These are phyloP conservation scores for Globisporangium cederbergense DNA, from an alignment of 352 stramenopile genomes.

Conservation along the genomic window DNA sequence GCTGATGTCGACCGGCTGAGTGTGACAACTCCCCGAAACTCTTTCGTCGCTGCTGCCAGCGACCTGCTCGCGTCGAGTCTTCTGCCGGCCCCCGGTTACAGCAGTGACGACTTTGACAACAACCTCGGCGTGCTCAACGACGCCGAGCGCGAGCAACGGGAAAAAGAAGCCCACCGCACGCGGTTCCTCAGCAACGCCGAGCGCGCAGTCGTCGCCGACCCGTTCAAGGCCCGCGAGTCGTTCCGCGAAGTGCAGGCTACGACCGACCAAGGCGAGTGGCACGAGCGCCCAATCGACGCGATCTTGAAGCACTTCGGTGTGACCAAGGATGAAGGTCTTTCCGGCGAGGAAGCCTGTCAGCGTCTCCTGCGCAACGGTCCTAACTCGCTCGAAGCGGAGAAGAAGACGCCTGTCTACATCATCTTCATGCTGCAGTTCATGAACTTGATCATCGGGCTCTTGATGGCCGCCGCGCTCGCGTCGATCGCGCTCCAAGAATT, in stretches of 20 bases:
- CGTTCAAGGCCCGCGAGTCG: slow-evolving; percentile 52
- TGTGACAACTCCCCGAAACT: slow-evolving; percentile 19
- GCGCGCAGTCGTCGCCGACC: slow-evolving; percentile 39
- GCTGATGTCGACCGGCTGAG: slow-evolving; percentile 13
- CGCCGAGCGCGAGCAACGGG: slow-evolving; percentile 21
- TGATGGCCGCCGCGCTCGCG: slow-evolving; percentile 58
- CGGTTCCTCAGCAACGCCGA: slow-evolving; percentile 56
- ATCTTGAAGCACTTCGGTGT: slow-evolving; percentile 48
- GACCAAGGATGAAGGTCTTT: slow-evolving; percentile 34
- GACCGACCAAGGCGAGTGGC: slow-evolving; percentile 49
- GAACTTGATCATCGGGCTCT: slow-evolving; percentile 72
- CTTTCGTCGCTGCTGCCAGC: slow-evolving; percentile 19
- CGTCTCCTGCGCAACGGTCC: slow-evolving; percentile 38
- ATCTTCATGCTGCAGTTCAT: slow-evolving; percentile 77
- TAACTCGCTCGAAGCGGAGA: slow-evolving; percentile 31
- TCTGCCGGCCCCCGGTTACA: slow-evolving; percentile 10
- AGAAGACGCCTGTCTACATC: slow-evolving; percentile 46
- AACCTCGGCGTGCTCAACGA: slow-evolving; percentile 16
- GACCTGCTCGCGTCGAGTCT: slow-evolving; percentile 15
- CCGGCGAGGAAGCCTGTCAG: slow-evolving; percentile 24
- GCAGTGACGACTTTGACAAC: slow-evolving; percentile 15
- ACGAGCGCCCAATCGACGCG: slow-evolving; percentile 27
- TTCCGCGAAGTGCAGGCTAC: slow-evolving; percentile 43
- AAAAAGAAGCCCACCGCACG: slow-evolving; percentile 31
- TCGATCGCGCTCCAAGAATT: slow-evolving; percentile 52